These are phyloP conservation scores for Pancytospora epiphaga DNA, from an alignment of 371 early-diverging fungal species.

Conservation along the genomic window DNA sequence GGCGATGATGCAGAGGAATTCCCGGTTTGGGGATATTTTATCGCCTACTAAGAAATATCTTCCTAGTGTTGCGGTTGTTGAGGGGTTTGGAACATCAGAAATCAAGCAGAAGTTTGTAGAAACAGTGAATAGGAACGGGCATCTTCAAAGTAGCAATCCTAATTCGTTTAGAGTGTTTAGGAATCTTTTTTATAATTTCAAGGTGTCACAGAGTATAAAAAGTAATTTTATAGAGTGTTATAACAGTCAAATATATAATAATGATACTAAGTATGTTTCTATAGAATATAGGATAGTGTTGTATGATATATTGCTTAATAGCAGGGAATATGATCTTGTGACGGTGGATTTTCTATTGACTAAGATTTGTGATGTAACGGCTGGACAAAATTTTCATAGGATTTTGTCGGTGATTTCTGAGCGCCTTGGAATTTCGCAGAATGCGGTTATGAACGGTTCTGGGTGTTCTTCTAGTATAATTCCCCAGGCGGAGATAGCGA, in stretches of 20 bases:
- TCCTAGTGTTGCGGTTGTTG: constrained; percentile 19
- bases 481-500: not conserved
- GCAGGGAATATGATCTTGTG: constrained; percentile 9
- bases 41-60: constrained; percentile 13
- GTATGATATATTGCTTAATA: constrained; percentile 7
- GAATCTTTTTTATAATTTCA: constrained; percentile 11
- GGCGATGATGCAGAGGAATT: not conserved
- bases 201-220: not conserved
- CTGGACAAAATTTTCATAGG: not conserved
- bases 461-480: not conserved
- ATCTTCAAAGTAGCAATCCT: not conserved
- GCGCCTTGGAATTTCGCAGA: no score
- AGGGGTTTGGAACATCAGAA: constrained; percentile 11
- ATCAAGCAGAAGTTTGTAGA: constrained; percentile 14
- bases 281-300: constrained; percentile 1
- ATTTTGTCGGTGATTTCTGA: not conserved
- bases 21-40: not conserved
- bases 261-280: not conserved
- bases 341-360: constrained; percentile 17
- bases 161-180: constrained; percentile 20
- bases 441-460: not conserved
- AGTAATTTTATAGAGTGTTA: constrained; percentile 8
- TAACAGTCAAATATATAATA: not conserved
- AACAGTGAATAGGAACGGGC: constrained; percentile 12
- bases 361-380: not conserved